Percentiles rank a stretch among this genome's conserved stretches.
Conservation (phyloP, 1,284 basidiomycete genomes). For the Acaromyces ingoldii region DNA sequence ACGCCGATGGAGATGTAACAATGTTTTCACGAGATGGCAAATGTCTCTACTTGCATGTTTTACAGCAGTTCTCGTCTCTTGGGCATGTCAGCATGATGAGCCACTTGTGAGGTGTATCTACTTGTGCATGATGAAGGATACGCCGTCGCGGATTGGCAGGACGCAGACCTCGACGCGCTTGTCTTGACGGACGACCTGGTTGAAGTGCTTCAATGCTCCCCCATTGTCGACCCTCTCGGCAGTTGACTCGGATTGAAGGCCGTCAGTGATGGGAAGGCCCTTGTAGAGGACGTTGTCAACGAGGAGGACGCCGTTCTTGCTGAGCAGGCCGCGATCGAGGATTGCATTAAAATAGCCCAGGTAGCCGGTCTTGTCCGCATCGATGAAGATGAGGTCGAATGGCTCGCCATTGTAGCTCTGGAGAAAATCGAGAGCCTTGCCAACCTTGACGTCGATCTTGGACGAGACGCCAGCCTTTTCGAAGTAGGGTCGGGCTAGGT, state of each 20-base stretch:
- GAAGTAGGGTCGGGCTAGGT: slow-evolving; percentile 42
- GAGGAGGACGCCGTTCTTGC: slow-evolving; percentile 36
- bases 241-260: slow-evolving; percentile 6
- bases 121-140: slow-evolving; percentile 37
- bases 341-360: slow-evolving; percentile 37
- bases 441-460: slow-evolving; percentile 43
- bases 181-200: slow-evolving; percentile 36
- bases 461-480: slow-evolving; percentile 32
- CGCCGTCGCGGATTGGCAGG: slow-evolving; percentile 48
- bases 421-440: slow-evolving; percentile 38
- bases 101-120: no score
- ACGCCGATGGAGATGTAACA: no score
- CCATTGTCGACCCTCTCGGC: slow-evolving; percentile 18
- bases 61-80: no score
- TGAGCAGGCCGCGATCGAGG: slow-evolving; percentile 33
- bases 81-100: no score
- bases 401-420: slow-evolving; percentile 23
- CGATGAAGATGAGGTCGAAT: slow-evolving; percentile 52
- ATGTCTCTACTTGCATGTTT: no score
- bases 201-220: slow-evolving; percentile 43
- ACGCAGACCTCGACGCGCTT: slow-evolving; percentile 35
- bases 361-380: slow-evolving; percentile 51
- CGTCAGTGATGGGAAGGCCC: slow-evolving; percentile 25
- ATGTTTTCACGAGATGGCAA: no score
- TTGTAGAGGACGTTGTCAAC: slow-evolving; percentile 52